Evolutionary conservation across 148 eudicot genomes (phyloP).

Genomic region (Rhododendron simsii): DNA sequence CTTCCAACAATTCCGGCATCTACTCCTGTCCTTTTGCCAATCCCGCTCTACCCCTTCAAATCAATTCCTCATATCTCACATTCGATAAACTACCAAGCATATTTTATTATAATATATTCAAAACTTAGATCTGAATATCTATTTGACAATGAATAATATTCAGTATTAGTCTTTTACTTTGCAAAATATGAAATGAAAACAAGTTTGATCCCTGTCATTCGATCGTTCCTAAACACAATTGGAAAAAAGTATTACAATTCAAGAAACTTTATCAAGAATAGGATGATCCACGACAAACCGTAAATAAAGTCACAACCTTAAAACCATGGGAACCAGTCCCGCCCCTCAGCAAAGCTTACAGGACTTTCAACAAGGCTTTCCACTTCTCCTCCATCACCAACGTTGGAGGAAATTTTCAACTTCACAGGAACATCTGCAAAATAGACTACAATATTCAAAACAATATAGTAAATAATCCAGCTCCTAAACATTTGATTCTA

Average conservation of each 20-base stretch:
- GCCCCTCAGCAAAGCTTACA: background rate
- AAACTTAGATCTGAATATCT: too few species aligned
- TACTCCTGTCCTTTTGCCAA: too few species aligned
- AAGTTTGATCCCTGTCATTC: background rate
- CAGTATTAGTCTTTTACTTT: background rate
- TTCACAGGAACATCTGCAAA: background rate
- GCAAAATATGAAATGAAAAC: background rate
- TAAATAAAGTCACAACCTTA: background rate
- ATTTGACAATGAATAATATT: too few species aligned
- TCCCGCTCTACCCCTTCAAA: background rate
- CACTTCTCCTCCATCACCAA: background rate
- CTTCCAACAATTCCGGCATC: background rate
- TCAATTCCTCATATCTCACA: too few species aligned
- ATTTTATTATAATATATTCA: too few species aligned
- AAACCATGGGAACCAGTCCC: background rate
- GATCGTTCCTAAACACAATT: background rate
- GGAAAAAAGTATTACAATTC: too few species aligned
- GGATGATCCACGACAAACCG: background rate
- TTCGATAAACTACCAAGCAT: background rate
- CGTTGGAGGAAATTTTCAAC: too few species aligned
- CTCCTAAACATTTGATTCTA: background rate
- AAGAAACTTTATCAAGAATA: background rate
- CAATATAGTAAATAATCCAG: background rate
- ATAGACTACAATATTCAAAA: background rate
- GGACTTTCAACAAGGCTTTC: background rate